Percentiles rank a stretch among this genome's conserved stretches.
phyloP scores from a whole-genome alignment of 768 basidiomycete species.

The Termitomyces sp. region DNA sequence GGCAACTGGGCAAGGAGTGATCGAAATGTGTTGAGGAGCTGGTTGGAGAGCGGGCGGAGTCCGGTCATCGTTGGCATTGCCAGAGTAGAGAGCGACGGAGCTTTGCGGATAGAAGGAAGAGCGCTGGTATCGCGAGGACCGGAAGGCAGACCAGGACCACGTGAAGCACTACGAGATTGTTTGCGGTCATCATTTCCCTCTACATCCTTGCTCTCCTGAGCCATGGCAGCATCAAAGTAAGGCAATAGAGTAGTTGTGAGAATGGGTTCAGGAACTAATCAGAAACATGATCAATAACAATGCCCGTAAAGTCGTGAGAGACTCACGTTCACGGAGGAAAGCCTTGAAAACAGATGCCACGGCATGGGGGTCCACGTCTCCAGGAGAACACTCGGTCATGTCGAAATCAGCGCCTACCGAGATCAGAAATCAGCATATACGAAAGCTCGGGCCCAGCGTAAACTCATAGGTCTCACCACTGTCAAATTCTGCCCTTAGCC shows the following conservation, averaged over 20 bases:
- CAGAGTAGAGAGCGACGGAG: conserved; percentile 76
- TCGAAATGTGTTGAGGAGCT: conserved; percentile 52
- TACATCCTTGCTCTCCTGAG: conserved; percentile 39
- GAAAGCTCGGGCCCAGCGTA: neutral
- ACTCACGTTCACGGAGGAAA: conserved; percentile 87
- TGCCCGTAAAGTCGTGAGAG: neutral
- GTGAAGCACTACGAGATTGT: conserved; percentile 11
- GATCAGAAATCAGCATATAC: conserved; percentile 7
- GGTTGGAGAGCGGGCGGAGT: conserved; percentile 55
- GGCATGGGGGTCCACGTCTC: conserved; percentile 91
- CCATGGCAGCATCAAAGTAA: conserved; percentile 75
- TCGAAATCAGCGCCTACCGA: conserved; percentile 79
- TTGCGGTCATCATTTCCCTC: conserved; percentile 8
- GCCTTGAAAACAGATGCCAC: conserved; percentile 92
- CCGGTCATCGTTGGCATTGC: conserved; percentile 65
- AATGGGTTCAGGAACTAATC: conserved; percentile 79
- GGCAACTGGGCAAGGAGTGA: conserved; percentile 68
- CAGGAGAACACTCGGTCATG: conserved; percentile 69
- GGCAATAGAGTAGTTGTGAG: conserved; percentile 68
- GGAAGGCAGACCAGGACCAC: conserved; percentile 15
- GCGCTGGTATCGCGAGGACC: conserved; percentile 23
- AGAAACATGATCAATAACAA: conserved; percentile 2
- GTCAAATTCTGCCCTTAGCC: conserved; percentile 78
- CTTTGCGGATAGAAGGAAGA: conserved; percentile 52
- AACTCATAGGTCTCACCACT: conserved; percentile 36